Conservation (phyloP, 202 grass and related monocot genomes). For the Cymbopogon flexuosus region DNA sequence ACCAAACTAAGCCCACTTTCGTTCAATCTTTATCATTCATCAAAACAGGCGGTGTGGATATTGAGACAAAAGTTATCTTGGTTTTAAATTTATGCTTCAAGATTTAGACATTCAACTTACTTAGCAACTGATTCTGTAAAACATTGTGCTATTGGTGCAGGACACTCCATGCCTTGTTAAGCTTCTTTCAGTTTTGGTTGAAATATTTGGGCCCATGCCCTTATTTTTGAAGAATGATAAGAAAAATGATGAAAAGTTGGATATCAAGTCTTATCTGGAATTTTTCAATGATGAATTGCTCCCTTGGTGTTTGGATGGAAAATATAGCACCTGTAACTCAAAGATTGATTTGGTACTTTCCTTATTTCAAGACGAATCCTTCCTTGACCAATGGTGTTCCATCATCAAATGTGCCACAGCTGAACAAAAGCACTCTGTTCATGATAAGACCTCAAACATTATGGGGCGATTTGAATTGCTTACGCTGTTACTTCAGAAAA, state of each 20-base stretch:
- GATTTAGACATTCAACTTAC: neutral
- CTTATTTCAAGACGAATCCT: slow-evolving; percentile 75
- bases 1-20: neutral
- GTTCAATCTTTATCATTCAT: neutral
- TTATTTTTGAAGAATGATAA: neutral
- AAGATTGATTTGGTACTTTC: slow-evolving; percentile 81
- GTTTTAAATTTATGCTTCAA: slow-evolving; percentile 3
- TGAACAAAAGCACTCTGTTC: slow-evolving; percentile 11
- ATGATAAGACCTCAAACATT: slow-evolving; percentile 31
- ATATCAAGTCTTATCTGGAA: slow-evolving; percentile 48
- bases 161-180: slow-evolving; percentile 59
- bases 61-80: neutral
- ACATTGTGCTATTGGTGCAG: slow-evolving; percentile 43
- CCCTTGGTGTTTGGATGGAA: slow-evolving; percentile 75
- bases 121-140: slow-evolving; percentile 14
- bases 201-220: slow-evolving; percentile 58
- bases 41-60: neutral
- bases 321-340: slow-evolving; percentile 45
- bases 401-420: slow-evolving; percentile 42
- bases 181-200: slow-evolving; percentile 58
- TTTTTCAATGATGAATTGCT: slow-evolving; percentile 57
- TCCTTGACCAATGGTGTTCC: slow-evolving; percentile 68
- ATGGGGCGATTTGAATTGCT: slow-evolving; percentile 55
- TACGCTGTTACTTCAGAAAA: slow-evolving; percentile 56
- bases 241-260: slow-evolving; percentile 28